Base-by-base conservation (phyloP, 2,329 filamentous ascomycete genomes). In the Thermoascus crustaceus region DNA sequence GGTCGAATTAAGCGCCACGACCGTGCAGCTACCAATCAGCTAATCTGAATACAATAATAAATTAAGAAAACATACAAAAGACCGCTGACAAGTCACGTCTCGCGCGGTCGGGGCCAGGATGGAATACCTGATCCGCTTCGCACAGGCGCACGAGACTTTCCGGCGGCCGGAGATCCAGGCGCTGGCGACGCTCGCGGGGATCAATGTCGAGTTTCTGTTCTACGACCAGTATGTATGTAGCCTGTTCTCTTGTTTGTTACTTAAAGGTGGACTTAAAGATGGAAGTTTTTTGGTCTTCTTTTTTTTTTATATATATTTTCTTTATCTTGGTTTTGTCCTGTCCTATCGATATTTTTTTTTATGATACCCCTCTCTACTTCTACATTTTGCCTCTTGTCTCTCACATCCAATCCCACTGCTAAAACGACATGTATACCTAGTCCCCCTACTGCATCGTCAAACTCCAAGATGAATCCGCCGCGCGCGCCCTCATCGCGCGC, bases 91-190 rank as follows among this genome's bases (percentile, higher is more conserved):
- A n/a, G n/a, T 20, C 10, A 11, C 22, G 26, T 16, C 16, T 10
- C 4, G 30, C 30, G 25, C 16, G 27, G n/a, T 32, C 22, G 18
- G 23, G 8, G 8, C 24, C 33, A 37, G 11, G 32, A 75, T 74
- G 77, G 77, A 93, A 43, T 96, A 85, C 54, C 73, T 98, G 41
- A 79, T 98, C 45, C 84, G 89, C 50, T 87, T 96, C 57, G 82
- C 81, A 29, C 91, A 96, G 61, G 71, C 75, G 39, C 88, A 96
- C 59, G 86, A 95, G 66, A 82, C 77, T n/a, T 98, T 98, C 57
- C 82, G 89, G 24, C 70, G 78, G 37, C 77, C 88, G 3, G 91
- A 98, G 61, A 74, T 94, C 9, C 68, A 89, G 52, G 80, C 91
- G 16, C 68, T 98, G 13, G 87, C 86, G 3, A 66, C 76, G 7